phyloP scores from a whole-genome alignment of 108 stramenopile species.

The Fragilariopsis cylindrus region DNA sequence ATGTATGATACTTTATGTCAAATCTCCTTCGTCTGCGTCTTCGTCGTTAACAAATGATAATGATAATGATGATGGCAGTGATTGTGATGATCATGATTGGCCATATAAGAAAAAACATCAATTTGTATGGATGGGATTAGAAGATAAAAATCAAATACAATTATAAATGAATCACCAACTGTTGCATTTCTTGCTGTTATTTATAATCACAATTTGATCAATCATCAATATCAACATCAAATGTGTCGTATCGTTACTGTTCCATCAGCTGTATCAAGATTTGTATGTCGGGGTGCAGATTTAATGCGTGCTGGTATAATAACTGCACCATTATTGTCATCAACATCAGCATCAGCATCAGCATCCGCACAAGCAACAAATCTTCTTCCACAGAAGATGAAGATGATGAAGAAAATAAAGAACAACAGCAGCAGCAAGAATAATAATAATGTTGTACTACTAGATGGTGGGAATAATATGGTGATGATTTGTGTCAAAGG shows the following conservation, averaged over 20 bases:
- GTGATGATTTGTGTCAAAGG: slow-evolving; percentile 55
- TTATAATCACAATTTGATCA: too few species aligned
- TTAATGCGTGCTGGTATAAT: slow-evolving; percentile 81
- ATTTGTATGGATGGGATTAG: slow-evolving; percentile 40
- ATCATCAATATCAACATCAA: neutral
- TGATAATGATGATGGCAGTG: neutral
- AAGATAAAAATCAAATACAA: slow-evolving; percentile 14
- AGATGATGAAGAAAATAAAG: neutral
- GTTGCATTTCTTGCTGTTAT: slow-evolving; percentile 34
- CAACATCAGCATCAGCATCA: too few species aligned
- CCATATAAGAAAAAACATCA: slow-evolving; percentile 32
- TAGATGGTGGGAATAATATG: slow-evolving; percentile 17
- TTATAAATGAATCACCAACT: slow-evolving; percentile 25
- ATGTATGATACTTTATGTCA: slow-evolving; percentile 34
- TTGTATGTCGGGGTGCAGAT: slow-evolving; percentile 81
- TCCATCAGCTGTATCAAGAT: slow-evolving; percentile 62
- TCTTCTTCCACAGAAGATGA: neutral
- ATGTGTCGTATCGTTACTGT: slow-evolving; percentile 23
- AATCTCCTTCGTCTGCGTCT: slow-evolving; percentile 19
- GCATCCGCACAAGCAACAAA: too few species aligned
- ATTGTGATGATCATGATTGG: too few species aligned
- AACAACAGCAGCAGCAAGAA: slow-evolving; percentile 30
- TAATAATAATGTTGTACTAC: neutral
- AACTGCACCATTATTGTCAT: slow-evolving; percentile 30
- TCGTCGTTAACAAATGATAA: neutral